Conservation (phyloP, 2,329 filamentous ascomycete genomes). For the Microdochium nivale region DNA sequence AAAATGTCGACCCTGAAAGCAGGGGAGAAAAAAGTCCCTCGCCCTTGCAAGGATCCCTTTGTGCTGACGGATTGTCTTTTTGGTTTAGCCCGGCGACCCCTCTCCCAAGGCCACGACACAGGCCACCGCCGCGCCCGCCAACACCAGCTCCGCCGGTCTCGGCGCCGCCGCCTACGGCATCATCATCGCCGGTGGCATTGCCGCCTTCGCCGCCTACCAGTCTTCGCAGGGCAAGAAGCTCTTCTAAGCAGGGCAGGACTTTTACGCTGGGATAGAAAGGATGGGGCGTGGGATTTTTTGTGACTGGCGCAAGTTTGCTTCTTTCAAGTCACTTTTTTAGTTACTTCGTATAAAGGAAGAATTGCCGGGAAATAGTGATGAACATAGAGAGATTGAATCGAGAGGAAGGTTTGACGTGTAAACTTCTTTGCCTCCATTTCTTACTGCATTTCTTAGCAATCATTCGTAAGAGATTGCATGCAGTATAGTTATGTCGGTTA, state of each 20-base stretch:
- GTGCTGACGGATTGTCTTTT: constrained; percentile 13
- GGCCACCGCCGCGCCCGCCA: constrained; percentile 39
- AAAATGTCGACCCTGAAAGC: neutral
- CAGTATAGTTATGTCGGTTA: no score
- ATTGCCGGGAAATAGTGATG: neutral
- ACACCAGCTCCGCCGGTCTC: constrained; percentile 45
- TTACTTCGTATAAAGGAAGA: neutral
- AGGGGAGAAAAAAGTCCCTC: no score
- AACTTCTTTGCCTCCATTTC: no score
- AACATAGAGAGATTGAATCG: neutral
- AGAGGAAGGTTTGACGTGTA: neutral
- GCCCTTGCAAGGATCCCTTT: neutral
- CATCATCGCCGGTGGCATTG: constrained; percentile 65
- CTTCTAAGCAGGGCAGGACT: constrained; percentile 1
- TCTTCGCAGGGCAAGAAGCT: constrained; percentile 60
- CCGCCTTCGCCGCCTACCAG: constrained; percentile 77
- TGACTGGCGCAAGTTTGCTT: neutral
- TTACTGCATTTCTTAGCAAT: no score
- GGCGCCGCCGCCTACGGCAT: constrained; percentile 77
- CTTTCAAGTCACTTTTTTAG: neutral
- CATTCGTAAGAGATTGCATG: no score
- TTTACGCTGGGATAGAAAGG: neutral
- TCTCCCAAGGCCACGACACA: constrained; percentile 51
- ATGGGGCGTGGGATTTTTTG: neutral
- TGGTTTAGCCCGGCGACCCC: constrained; percentile 64